phyloP scores from a whole-genome alignment of 2,329 filamentous ascomycete genomes.

The Gaeumannomyces sp. region DNA sequence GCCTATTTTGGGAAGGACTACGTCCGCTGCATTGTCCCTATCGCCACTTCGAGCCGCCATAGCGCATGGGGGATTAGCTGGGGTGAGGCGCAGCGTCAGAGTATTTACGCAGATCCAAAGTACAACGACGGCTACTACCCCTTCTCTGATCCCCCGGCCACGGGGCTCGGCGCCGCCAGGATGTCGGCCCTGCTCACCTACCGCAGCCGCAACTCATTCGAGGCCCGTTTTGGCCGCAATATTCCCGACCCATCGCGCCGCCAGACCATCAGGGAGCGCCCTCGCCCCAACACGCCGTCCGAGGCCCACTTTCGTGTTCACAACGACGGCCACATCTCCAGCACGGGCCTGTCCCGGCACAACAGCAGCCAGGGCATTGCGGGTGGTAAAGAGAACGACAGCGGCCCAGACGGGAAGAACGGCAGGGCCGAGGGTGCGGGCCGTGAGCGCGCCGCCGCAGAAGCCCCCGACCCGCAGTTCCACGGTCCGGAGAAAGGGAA shows the following conservation, averaged over 20 bases:
- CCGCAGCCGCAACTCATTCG: constrained; percentile 93
- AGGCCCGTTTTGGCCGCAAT: constrained; percentile 89
- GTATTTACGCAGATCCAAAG: constrained; percentile 96
- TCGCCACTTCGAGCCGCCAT: constrained; percentile 77
- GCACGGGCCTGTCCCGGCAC: constrained; percentile 42
- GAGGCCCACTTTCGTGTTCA: constrained; percentile 75
- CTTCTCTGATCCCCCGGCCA: constrained; percentile 77
- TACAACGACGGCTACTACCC: constrained; percentile 96
- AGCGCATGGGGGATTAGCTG: constrained; percentile 89
- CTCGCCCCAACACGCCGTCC: constrained; percentile 47
- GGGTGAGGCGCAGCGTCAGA: constrained; percentile 83
- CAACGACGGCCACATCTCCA: constrained; percentile 69
- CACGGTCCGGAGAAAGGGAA: constrained; percentile 16
- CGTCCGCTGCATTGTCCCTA: constrained; percentile 72
- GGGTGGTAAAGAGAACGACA: not conserved
- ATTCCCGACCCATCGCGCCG: constrained; percentile 77
- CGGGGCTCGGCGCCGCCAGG: constrained; percentile 85
- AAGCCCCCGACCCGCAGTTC: constrained; percentile 17
- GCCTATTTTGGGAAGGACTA: constrained; percentile 86
- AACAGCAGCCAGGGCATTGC: constrained; percentile 29
- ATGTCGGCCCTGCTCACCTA: constrained; percentile 97
- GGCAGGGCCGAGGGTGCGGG: not conserved
- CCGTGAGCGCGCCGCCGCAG: constrained; percentile 13
- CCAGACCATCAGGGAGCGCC: constrained; percentile 71
- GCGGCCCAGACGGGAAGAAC: not conserved